These are phyloP conservation scores for Didymella keratinophila DNA, from an alignment of 2,329 filamentous ascomycete genomes.

Conservation along the genomic window DNA sequence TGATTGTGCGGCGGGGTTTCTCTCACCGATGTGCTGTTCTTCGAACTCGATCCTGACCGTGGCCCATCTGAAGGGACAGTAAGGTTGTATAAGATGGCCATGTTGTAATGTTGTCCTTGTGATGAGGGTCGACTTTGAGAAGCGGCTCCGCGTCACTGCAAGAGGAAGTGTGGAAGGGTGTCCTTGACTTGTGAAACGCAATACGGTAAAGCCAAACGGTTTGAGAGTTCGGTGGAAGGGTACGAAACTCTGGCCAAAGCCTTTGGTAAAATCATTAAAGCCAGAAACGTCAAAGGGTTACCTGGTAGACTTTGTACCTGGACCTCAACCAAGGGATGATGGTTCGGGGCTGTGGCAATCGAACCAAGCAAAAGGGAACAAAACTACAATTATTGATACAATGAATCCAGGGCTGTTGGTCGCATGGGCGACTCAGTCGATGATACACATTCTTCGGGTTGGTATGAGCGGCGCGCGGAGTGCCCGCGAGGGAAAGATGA, in stretches of 20 bases:
- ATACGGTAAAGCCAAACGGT: constrained; percentile 23
- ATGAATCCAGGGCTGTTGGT: constrained; percentile 6
- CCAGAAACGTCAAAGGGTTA: constrained; percentile 1
- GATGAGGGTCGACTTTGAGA: constrained; percentile 20
- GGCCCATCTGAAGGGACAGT: constrained; percentile 14
- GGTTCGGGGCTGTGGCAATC: constrained; percentile 9
- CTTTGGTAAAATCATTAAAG: constrained; percentile 5
- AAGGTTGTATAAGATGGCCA: constrained; percentile 24
- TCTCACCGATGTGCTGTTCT: background rate
- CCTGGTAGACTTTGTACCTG: constrained; percentile 4
- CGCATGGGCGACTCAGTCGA: constrained; percentile 24
- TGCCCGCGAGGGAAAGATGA: constrained; percentile 26
- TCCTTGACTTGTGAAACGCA: constrained; percentile 27
- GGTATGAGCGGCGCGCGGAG: constrained; percentile 22
- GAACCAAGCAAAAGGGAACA: constrained; percentile 12
- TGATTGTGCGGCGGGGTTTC: constrained; percentile 2
- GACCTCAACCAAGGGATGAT: constrained; percentile 16
- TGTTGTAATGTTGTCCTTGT: constrained; percentile 18
- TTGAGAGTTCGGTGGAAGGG: constrained; percentile 13
- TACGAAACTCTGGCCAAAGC: constrained; percentile 22
- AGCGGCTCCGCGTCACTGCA: constrained; percentile 23
- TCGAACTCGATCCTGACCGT: background rate
- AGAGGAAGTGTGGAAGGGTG: constrained; percentile 16
- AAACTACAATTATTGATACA: constrained; percentile 20
- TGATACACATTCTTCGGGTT: constrained; percentile 24